Evolutionary conservation across 495 filamentous ascomycete genomes (phyloP).

Genomic region (Penicillium taxi): DNA sequence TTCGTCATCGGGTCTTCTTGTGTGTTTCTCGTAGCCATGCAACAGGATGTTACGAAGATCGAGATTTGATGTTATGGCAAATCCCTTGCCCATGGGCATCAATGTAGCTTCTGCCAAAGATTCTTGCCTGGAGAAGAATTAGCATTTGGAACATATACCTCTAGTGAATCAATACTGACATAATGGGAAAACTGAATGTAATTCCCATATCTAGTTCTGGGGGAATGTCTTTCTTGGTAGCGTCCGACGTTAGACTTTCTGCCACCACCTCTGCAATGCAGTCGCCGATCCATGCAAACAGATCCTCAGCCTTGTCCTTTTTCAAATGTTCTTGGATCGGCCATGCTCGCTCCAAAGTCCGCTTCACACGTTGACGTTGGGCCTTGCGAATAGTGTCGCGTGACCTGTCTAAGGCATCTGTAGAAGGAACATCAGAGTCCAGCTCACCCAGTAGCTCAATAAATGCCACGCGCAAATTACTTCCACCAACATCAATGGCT

Average conservation of each 20-base stretch:
- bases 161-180: constrained; percentile 40
- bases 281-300: constrained; percentile 74
- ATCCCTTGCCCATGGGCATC: constrained; percentile 86
- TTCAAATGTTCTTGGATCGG: constrained; percentile 74
- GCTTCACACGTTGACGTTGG: constrained; percentile 44
- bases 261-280: constrained; percentile 67
- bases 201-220: constrained; percentile 67
- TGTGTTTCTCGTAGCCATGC: constrained; percentile 58
- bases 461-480: constrained; percentile 72
- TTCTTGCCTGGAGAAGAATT: constrained; percentile 50
- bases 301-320: constrained; percentile 61
- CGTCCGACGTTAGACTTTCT: constrained; percentile 39
- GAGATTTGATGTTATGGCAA: constrained; percentile 63
- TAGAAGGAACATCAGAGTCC: constrained; percentile 27
- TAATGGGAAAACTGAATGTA: constrained; percentile 82
- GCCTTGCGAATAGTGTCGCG: constrained; percentile 39
- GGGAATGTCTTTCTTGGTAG: constrained; percentile 35
- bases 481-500: constrained; percentile 75
- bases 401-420: constrained; percentile 30
- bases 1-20: constrained; percentile 38
- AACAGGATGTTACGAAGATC: constrained; percentile 63
- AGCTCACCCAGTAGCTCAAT: constrained; percentile 56
- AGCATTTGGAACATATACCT: constrained; percentile 2
- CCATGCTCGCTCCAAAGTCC: constrained; percentile 65
- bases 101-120: constrained; percentile 67